These are phyloP conservation scores for Lasiosphaeriaceae sp. DNA, from an alignment of 495 filamentous ascomycete genomes.

Conservation along the genomic window DNA sequence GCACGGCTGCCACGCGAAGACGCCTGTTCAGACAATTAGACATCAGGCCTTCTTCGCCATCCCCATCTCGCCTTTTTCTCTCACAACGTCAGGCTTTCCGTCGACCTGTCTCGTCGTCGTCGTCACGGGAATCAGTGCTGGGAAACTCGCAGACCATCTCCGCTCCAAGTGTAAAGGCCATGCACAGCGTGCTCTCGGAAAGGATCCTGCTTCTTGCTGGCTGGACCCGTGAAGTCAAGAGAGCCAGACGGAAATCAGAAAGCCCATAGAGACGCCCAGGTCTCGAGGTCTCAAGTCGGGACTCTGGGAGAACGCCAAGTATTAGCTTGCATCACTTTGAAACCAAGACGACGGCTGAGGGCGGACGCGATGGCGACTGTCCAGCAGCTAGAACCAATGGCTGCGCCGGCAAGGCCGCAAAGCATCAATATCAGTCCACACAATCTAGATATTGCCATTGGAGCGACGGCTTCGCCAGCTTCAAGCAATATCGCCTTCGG, in stretches of 20 bases:
- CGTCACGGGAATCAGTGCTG: not conserved
- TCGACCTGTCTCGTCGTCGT: not conserved
- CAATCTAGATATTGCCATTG: constrained; percentile 26
- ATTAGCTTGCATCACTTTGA: not conserved
- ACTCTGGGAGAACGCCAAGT: not conserved
- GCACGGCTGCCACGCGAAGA: no score
- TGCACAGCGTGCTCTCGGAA: constrained; percentile 14
- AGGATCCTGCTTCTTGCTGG: constrained; percentile 5
- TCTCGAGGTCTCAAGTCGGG: not conserved
- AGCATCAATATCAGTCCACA: constrained; percentile 23
- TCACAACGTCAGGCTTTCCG: no score
- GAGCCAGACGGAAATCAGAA: not conserved
- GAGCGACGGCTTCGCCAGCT: constrained; percentile 19
- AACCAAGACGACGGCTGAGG: not conserved
- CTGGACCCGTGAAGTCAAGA: constrained; percentile 7
- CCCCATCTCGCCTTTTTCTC: no score
- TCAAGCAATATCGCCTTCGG: constrained; percentile 26
- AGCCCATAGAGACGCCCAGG: no score
- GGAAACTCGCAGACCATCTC: not conserved
- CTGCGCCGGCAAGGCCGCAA: constrained; percentile 31
- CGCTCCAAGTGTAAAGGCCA: constrained; percentile 13
- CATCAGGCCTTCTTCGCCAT: no score
- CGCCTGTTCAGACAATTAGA: no score
- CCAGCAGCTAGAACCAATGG: constrained; percentile 34
- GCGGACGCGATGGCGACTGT: constrained; percentile 18